Evolutionary conservation across 345 rosid genomes (phyloP).

Genomic region (Salix suchowensis): DNA sequence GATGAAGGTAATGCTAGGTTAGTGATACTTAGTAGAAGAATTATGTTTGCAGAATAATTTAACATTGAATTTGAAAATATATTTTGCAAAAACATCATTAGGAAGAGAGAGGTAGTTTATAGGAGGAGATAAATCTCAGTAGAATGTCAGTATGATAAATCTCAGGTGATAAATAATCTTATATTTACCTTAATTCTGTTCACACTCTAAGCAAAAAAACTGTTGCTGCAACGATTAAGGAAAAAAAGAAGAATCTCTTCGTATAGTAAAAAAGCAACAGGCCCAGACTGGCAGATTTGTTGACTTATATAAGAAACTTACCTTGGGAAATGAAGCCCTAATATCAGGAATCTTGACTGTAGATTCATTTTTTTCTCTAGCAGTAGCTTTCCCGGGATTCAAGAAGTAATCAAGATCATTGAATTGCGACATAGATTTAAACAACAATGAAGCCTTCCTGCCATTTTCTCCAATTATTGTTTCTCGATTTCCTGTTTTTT

Average conservation of each 20-base stretch:
- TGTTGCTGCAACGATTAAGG: not conserved
- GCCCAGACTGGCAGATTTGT: no score
- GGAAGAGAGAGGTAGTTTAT: not conserved
- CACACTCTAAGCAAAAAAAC: not conserved
- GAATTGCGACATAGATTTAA: conserved; percentile 66
- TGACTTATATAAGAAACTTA: conserved; percentile 5
- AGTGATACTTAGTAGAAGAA: not conserved
- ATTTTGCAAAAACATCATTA: not conserved
- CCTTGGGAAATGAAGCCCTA: conserved; percentile 27
- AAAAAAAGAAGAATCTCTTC: not conserved
- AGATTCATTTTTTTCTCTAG: conserved; percentile 31
- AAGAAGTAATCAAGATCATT: conserved; percentile 84
- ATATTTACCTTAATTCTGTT: no score
- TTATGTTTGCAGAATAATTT: not conserved
- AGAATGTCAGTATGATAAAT: not conserved
- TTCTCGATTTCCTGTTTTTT: conserved; percentile 28
- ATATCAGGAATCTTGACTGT: conserved; percentile 21
- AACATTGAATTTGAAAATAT: conserved; percentile 2
- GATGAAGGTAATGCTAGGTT: conserved; percentile 12
- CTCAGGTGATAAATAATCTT: not conserved
- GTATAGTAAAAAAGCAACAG: no score
- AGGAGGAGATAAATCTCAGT: not conserved
- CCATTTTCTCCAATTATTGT: conserved; percentile 33
- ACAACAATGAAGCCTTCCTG: conserved; percentile 41
- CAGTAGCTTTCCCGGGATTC: conserved; percentile 58